A percentile compares a stretch with the other conserved stretches of the same genome.
phyloP scores from a whole-genome alignment of 116 monocot species.

The Iris pallida region DNA sequence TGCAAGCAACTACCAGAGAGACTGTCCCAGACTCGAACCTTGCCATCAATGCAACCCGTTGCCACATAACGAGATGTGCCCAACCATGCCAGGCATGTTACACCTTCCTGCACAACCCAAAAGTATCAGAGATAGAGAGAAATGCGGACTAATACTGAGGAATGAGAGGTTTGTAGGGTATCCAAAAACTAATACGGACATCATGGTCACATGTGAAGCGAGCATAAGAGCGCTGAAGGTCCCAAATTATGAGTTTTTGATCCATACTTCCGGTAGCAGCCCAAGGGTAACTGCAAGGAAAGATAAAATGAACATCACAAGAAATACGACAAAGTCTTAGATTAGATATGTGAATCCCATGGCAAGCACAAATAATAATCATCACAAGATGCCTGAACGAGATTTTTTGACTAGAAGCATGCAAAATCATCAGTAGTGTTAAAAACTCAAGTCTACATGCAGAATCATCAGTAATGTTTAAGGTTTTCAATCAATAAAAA shows the following conservation, averaged over 20 bases:
- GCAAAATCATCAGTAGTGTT: no score
- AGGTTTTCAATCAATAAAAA: no score
- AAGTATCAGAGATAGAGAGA: neutral
- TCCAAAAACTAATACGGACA: slow-evolving; percentile 21
- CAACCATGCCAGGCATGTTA: slow-evolving; percentile 74
- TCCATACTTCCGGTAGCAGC: slow-evolving; percentile 85
- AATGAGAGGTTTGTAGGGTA: neutral
- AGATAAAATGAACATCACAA: neutral
- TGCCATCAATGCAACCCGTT: slow-evolving; percentile 75
- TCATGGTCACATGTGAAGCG: slow-evolving; percentile 77
- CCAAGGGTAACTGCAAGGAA: slow-evolving; percentile 41
- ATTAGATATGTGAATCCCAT: no score
- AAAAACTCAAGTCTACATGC: no score
- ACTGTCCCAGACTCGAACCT: slow-evolving; percentile 83
- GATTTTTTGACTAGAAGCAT: no score
- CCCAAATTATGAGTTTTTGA: slow-evolving; percentile 88
- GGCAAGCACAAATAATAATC: no score
- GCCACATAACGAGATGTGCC: slow-evolving; percentile 62
- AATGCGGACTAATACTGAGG: neutral
- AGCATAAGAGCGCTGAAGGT: slow-evolving; percentile 42
- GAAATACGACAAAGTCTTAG: no score
- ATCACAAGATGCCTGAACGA: no score
- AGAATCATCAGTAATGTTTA: no score
- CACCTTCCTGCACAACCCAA: slow-evolving; percentile 51
- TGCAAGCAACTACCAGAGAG: slow-evolving; percentile 62